These are phyloP conservation scores for Ophiostoma ulmi DNA, from an alignment of 2,329 filamentous ascomycete genomes.

Conservation along the genomic window DNA sequence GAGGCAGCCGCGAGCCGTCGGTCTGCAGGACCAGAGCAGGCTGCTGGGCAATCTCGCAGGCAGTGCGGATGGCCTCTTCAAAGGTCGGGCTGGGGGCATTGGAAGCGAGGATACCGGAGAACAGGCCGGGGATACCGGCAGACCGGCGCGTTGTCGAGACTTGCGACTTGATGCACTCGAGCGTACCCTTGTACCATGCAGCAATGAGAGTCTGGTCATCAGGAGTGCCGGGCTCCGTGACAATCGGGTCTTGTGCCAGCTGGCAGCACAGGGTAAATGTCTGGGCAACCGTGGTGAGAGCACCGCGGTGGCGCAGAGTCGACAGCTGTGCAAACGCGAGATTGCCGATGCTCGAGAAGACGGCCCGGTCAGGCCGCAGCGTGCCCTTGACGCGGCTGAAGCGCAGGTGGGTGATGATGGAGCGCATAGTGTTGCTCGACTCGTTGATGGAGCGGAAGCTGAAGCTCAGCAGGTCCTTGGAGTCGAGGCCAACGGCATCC, in stretches of 20 bases:
- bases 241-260: constrained; percentile 46
- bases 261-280: constrained; percentile 80
- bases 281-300: constrained; percentile 86
- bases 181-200: constrained; percentile 68
- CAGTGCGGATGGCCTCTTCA: constrained; percentile 56
- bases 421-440: constrained; percentile 70
- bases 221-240: constrained; percentile 33
- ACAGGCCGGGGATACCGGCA: constrained; percentile 81
- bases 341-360: constrained; percentile 63
- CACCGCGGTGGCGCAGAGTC: constrained; percentile 79
- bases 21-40: constrained; percentile 52
- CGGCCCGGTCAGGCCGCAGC: constrained; percentile 46
- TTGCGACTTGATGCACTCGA: constrained; percentile 67
- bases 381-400: constrained; percentile 41
- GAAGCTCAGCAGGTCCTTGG: constrained; percentile 88
- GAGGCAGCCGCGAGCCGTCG: constrained; percentile 65
- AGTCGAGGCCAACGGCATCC: constrained; percentile 64
- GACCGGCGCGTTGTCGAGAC: constrained; percentile 82
- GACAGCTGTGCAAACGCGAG: constrained; percentile 79
- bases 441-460: constrained; percentile 95
- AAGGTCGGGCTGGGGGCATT: constrained; percentile 58
- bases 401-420: constrained; percentile 52
- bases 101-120: constrained; percentile 73
- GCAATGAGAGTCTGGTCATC: constrained; percentile 48
- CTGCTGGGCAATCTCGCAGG: constrained; percentile 54